Conservation (phyloP, 2,329 filamentous ascomycete species). For the Hymenoscyphus fraxineus region DNA sequence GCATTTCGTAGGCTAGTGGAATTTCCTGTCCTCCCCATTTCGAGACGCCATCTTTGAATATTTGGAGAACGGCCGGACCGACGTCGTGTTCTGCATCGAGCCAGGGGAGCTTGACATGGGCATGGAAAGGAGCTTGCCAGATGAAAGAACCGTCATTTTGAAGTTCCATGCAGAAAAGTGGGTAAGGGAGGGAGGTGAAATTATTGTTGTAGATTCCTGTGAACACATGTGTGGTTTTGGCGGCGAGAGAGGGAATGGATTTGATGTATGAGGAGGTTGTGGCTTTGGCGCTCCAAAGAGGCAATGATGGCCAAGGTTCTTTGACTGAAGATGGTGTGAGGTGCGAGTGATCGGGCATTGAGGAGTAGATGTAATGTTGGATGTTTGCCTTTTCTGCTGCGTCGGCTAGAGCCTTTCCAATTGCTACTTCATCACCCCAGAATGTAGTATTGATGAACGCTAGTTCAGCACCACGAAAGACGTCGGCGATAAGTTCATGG, state of each 20-base stretch:
- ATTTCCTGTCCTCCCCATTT: constrained; percentile 81
- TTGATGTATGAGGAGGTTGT: constrained; percentile 88
- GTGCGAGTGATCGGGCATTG: constrained; percentile 90
- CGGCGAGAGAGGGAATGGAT: constrained; percentile 54
- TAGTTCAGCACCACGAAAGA: constrained; percentile 80
- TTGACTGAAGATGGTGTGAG: constrained; percentile 51
- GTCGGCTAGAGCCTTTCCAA: constrained; percentile 83
- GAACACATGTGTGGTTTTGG: constrained; percentile 90
- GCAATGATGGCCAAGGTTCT: constrained; percentile 69
- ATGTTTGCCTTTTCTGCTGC: constrained; percentile 81
- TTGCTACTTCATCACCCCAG: constrained; percentile 89
- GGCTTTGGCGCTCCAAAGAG: constrained; percentile 90
- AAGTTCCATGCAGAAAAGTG: constrained; percentile 92
- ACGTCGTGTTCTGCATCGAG: constrained; percentile 95
- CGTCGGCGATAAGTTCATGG: constrained; percentile 64
- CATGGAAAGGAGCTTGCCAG: constrained; percentile 93
- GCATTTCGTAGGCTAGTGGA: constrained; percentile 83
- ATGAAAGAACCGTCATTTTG: constrained; percentile 79
- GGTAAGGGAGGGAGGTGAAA: constrained; percentile 89
- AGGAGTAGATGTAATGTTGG: constrained; percentile 92
- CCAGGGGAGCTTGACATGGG: constrained; percentile 86
- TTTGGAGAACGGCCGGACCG: constrained; percentile 83
- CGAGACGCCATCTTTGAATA: constrained; percentile 86
- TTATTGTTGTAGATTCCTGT: constrained; percentile 99
- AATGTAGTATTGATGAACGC: constrained; percentile 98